Conservation (phyloP, 2,329 filamentous ascomycete genomes). For the Alternaria tenuissima region DNA sequence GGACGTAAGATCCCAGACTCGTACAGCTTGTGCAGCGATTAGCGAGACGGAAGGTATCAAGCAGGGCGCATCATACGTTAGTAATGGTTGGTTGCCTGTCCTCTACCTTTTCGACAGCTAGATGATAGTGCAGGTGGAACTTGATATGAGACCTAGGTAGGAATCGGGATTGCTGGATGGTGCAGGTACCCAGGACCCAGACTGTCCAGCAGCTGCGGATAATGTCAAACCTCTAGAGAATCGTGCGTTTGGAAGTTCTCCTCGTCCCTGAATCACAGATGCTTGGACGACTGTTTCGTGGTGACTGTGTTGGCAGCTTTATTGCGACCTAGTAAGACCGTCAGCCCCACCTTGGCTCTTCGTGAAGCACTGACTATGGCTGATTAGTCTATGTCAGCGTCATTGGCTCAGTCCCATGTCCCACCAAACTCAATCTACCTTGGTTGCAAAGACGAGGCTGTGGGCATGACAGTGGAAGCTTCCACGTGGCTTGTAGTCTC, state of each 20-base stretch:
- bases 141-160: background rate
- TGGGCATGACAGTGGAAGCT: background rate
- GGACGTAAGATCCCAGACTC: constrained; percentile 7
- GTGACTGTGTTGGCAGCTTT: constrained; percentile 2
- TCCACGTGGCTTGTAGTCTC: background rate
- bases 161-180: background rate
- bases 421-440: background rate
- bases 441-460: background rate
- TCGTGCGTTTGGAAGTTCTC: background rate
- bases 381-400: constrained; percentile 12
- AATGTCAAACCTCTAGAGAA: background rate
- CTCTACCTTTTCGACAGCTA: background rate
- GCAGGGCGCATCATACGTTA: constrained; percentile 6
- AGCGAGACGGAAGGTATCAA: constrained; percentile 9
- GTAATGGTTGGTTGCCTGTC: background rate
- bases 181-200: background rate
- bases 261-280: background rate
- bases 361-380: constrained; percentile 3
- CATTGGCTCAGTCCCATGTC: background rate
- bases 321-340: background rate
- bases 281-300: background rate
- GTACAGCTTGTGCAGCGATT: constrained; percentile 1
- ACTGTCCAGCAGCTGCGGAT: background rate
- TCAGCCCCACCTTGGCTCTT: constrained; percentile 12
- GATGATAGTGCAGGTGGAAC: too few relatives aligned